Base-by-base conservation (phyloP, 495 filamentous ascomycete species). In the Lasiosphaeris hirsuta region DNA sequence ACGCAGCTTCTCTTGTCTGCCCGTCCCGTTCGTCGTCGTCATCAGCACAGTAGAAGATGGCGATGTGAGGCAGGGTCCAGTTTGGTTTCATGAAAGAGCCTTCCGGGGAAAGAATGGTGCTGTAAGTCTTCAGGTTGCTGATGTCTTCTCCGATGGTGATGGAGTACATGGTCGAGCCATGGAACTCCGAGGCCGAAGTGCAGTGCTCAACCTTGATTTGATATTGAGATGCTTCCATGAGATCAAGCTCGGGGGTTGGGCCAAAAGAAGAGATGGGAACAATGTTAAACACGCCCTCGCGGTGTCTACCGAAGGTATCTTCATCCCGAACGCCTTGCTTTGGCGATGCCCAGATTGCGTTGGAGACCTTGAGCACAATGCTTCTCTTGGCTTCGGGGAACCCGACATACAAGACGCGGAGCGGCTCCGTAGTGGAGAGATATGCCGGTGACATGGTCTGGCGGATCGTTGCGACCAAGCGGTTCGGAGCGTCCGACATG, bases 131-230 rank as follows among this genome's bases (percentile, higher is more conserved):
- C 40, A 38, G 37, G 23, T 30, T 30, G 23, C 23, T 30, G 14
- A 10, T 15, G 30, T 78, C 76, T 38, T 86, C 82, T 61, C 87
- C 85, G 52, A 90, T 71, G 17, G 72, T 79, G 60, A 92, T 60
- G 30, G 75, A 77, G 54, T 70, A 73, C 18, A 61, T 23, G 10
- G 7, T 47, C 14, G 44, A 54, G 35, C 7, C 51, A 44, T 13
- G 23, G 11, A 78, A 66, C 6, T 72, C 74, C 18, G 69, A 69
- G 17, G 86, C 87, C 11, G 73, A 75, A 38, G 76, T 76, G 63
- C 88, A 91, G 51, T 89, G 83, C 57, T 91, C 86, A 17, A 92
- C 85, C 55, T 84, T 83, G 59, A 92, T 82, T 63, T 90, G 87
- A 30, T 84, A 81, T 2, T 75, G 78, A 19, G 78, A 82, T 18